Evolutionary conservation across 164 flowering plant genomes (phyloP).

Genomic region (Magnolia sinica): DNA sequence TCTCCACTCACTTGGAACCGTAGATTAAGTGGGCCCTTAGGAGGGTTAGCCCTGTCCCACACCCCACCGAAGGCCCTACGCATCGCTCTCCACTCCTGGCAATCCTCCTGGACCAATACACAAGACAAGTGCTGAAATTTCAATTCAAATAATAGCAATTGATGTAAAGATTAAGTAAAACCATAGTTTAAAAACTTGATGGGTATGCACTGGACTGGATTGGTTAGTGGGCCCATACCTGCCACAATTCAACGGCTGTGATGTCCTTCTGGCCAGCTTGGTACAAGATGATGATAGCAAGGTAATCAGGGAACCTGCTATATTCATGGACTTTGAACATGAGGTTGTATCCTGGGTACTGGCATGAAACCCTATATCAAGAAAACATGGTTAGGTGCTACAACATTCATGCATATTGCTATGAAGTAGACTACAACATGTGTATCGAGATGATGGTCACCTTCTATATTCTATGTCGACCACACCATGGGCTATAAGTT

Average conservation of each 20-base stretch:
- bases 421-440: neutral
- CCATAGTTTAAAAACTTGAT: too few relatives aligned
- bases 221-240: slow-evolving; percentile 33
- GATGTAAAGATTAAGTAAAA: too few relatives aligned
- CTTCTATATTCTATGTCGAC: slow-evolving; percentile 67
- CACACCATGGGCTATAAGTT: slow-evolving; percentile 62
- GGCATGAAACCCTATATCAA: slow-evolving; percentile 48
- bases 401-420: too few relatives aligned
- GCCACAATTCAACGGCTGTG: slow-evolving; percentile 55
- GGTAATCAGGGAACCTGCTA: slow-evolving; percentile 58
- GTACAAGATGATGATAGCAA: slow-evolving; percentile 60
- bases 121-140: neutral
- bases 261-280: slow-evolving; percentile 53
- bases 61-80: slow-evolving; percentile 56
- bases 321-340: slow-evolving; percentile 58
- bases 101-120: slow-evolving; percentile 44
- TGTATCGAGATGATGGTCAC: neutral
- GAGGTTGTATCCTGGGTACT: slow-evolving; percentile 42
- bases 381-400: neutral
- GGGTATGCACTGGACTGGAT: neutral
- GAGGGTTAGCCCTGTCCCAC: slow-evolving; percentile 40
- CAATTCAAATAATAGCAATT: neutral
- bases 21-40: slow-evolving; percentile 36
- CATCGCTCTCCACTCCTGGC: slow-evolving; percentile 64
- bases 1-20: slow-evolving; percentile 48